These are phyloP conservation scores for Hysterangium stoloniferum DNA, from an alignment of 768 basidiomycete species.

Conservation along the genomic window DNA sequence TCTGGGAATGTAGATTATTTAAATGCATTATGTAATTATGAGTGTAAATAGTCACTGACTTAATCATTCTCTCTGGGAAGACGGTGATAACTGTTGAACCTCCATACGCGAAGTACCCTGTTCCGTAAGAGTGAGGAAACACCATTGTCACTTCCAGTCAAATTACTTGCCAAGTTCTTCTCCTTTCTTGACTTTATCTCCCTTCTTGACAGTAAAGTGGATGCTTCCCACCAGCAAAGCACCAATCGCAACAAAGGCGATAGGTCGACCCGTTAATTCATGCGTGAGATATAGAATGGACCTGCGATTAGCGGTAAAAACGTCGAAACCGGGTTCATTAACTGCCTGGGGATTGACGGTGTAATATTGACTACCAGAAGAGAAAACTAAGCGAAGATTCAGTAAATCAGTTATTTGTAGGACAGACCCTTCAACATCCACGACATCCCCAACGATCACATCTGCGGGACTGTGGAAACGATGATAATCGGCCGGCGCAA, in stretches of 20 bases:
- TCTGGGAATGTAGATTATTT: no score
- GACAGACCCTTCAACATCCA: conserved; percentile 37
- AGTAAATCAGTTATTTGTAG: conserved; percentile 16
- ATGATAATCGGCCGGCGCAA: conserved; percentile 79
- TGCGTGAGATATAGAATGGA: conserved; percentile 49
- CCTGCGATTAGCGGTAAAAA: conserved; percentile 57
- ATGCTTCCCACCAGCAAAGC: conserved; percentile 78
- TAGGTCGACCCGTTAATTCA: conserved; percentile 32
- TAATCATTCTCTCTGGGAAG: conserved; percentile 45
- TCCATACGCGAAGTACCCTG: conserved; percentile 58
- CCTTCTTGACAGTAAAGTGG: conserved; percentile 50
- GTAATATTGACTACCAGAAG: neutral
- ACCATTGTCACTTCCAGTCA: neutral
- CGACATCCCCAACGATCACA: conserved; percentile 34
- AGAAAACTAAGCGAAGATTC: conserved; percentile 7
- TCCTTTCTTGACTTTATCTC: conserved; percentile 48
- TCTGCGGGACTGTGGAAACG: conserved; percentile 70
- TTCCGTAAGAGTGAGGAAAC: conserved; percentile 15
- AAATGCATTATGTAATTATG: no score
- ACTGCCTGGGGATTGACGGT: conserved; percentile 73
- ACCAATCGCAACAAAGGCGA: conserved; percentile 71
- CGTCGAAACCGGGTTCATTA: conserved; percentile 56
- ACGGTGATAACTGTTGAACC: conserved; percentile 64
- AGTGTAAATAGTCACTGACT: no score
- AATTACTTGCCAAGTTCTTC: conserved; percentile 45